These are phyloP conservation scores for Fusarium sarcochroum DNA, from an alignment of 2,329 filamentous ascomycete species.

Conservation along the genomic window DNA sequence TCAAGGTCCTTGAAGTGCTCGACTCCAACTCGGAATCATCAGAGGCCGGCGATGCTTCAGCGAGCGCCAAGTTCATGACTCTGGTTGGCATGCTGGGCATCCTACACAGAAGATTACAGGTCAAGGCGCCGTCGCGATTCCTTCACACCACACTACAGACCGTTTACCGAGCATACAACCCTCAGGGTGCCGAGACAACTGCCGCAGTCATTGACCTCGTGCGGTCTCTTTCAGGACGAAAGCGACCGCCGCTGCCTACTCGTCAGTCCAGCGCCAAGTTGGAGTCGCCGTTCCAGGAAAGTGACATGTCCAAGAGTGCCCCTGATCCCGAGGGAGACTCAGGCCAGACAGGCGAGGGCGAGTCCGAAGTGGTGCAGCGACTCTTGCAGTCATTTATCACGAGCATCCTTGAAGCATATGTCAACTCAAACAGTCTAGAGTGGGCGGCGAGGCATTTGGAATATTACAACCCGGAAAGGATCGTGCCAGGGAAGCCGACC, in stretches of 20 bases:
- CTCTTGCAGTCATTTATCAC: slow-evolving; percentile 84
- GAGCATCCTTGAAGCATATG: slow-evolving; percentile 80
- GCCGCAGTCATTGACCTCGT: slow-evolving; percentile 79
- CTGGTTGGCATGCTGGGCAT: slow-evolving; percentile 80
- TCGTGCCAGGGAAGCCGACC: slow-evolving; percentile 73
- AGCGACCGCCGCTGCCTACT: slow-evolving; percentile 73
- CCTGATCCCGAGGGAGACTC: slow-evolving; percentile 72
- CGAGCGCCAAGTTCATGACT: slow-evolving; percentile 71
- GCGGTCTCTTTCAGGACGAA: slow-evolving; percentile 76
- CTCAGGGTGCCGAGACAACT: slow-evolving; percentile 75
- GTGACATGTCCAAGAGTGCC: slow-evolving; percentile 67
- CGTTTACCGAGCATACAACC: slow-evolving; percentile 76
- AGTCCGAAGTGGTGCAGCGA: slow-evolving; percentile 72
- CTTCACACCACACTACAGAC: slow-evolving; percentile 82
- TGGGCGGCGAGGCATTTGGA: slow-evolving; percentile 78
- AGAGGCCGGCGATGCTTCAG: slow-evolving; percentile 54
- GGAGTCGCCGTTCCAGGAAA: slow-evolving; percentile 69
- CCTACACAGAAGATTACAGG: slow-evolving; percentile 80
- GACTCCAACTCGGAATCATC: slow-evolving; percentile 62
- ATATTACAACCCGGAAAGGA: slow-evolving; percentile 74
- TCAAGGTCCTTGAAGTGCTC: slow-evolving; percentile 83
- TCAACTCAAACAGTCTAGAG: slow-evolving; percentile 71
- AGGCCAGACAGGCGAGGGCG: slow-evolving; percentile 61
- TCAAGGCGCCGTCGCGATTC: slow-evolving; percentile 83
- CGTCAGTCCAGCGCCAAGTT: slow-evolving; percentile 71